Conservation (phyloP, 768 basidiomycete genomes). For the Piloderma croceum region DNA sequence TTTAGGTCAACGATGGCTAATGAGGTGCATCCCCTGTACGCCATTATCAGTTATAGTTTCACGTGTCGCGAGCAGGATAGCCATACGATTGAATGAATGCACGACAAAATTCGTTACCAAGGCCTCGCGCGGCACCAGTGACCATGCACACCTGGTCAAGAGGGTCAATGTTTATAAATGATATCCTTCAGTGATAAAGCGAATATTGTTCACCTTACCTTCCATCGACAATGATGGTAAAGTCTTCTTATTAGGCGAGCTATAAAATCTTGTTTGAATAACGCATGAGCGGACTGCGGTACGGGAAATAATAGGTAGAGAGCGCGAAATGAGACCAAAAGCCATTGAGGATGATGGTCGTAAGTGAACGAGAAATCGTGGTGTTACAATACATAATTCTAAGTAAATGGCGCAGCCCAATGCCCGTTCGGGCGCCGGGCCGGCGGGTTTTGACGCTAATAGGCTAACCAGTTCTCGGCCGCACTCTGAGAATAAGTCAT, state of each 20-base stretch:
- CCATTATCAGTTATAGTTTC: too few relatives aligned
- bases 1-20: constrained; percentile 82
- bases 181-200: background rate
- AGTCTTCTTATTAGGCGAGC: constrained; percentile 31
- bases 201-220: constrained; percentile 48
- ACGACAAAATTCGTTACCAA: constrained; percentile 86
- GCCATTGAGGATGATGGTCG: constrained; percentile 23
- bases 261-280: constrained; percentile 23
- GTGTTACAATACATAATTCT: too few relatives aligned
- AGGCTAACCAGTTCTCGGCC: too few relatives aligned
- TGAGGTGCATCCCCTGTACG: constrained; percentile 71
- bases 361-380: constrained; percentile 11
- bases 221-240: constrained; percentile 76
- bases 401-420: too few relatives aligned
- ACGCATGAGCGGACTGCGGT: too few relatives aligned
- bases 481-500: too few relatives aligned
- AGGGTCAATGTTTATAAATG: constrained; percentile 2
- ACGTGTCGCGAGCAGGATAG: constrained; percentile 2
- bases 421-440: too few relatives aligned
- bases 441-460: too few relatives aligned
- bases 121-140: constrained; percentile 88
- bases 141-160: constrained; percentile 75
- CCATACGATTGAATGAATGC: constrained; percentile 84
- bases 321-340: constrained; percentile 1
- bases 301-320: constrained; percentile 2